These are phyloP conservation scores for Zea mays DNA, from an alignment of 176 grass and related monocot genomes.

Conservation along the genomic window DNA sequence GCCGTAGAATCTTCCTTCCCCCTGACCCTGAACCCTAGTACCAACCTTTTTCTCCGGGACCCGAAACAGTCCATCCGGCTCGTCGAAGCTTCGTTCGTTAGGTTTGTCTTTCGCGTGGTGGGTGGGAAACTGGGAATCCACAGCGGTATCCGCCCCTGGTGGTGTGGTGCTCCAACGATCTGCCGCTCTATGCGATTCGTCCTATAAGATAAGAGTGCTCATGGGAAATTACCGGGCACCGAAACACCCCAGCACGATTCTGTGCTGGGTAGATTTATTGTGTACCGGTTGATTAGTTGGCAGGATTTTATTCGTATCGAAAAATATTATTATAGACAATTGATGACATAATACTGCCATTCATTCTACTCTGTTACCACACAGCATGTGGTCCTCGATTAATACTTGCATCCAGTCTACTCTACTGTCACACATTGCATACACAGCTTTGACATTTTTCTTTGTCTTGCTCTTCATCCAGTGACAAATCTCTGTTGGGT, in stretches of 20 bases:
- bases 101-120: not conserved
- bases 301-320: not conserved
- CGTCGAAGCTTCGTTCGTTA: not conserved
- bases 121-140: not conserved
- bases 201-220: not conserved
- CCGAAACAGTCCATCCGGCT: not conserved
- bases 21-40: not conserved
- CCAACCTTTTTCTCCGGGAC: not conserved
- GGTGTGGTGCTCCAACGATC: not conserved
- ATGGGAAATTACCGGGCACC: not conserved
- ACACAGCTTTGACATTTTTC: conserved; percentile 37
- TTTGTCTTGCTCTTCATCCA: conserved; percentile 41
- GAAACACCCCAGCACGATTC: no score
- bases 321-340: not conserved
- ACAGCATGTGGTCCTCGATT: not conserved
- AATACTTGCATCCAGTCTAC: no score
- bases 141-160: not conserved
- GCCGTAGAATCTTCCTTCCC: not conserved
- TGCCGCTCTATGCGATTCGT: not conserved
- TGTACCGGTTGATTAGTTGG: not conserved
- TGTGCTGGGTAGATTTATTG: not conserved
- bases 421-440: not conserved
- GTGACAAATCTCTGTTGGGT: conserved; percentile 1
- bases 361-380: not conserved
- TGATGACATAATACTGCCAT: not conserved